These are phyloP conservation scores for Globisporangium abappressorium DNA, from an alignment of 352 stramenopile genomes.

Conservation along the genomic window DNA sequence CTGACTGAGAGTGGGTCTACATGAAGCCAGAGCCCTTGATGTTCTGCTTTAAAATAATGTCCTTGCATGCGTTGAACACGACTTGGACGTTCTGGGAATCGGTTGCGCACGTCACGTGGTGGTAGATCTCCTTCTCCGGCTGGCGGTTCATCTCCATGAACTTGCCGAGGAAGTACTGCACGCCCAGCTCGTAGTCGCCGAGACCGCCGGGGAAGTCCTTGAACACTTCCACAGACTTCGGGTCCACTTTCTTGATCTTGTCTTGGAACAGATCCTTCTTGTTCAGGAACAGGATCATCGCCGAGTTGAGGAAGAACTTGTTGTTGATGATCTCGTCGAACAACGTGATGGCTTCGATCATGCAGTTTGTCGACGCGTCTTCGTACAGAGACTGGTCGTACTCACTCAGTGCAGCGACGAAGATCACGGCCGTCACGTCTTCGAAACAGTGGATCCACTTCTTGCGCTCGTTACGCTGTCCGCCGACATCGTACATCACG, in stretches of 20 bases:
- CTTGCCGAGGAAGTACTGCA: constrained; percentile 91
- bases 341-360: constrained; percentile 94
- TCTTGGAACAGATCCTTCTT: constrained; percentile 97
- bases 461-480: constrained; percentile 95
- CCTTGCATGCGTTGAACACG: constrained; percentile 97
- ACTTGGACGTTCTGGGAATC: constrained; percentile 96
- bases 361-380: constrained; percentile 92
- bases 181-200: constrained; percentile 82
- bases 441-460: constrained; percentile 99
- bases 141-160: constrained; percentile 95
- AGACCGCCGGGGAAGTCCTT: constrained; percentile 86
- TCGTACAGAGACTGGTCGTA: constrained; percentile 96
- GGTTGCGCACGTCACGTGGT: constrained; percentile 95
- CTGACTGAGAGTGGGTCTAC: constrained; percentile 28
- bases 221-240: constrained; percentile 90
- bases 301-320: constrained; percentile 91
- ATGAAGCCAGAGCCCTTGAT: constrained; percentile 91
- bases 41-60: constrained; percentile 94
- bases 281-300: constrained; percentile 97
- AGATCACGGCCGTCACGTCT: constrained; percentile 95
- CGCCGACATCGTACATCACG: constrained; percentile 96
- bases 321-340: constrained; percentile 96
- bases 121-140: constrained; percentile 91
- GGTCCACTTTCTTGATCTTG: constrained; percentile 95
- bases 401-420: constrained; percentile 94